These are phyloP conservation scores for Binderoboletus segoi DNA, from an alignment of 1,284 basidiomycete genomes.

Conservation along the genomic window DNA sequence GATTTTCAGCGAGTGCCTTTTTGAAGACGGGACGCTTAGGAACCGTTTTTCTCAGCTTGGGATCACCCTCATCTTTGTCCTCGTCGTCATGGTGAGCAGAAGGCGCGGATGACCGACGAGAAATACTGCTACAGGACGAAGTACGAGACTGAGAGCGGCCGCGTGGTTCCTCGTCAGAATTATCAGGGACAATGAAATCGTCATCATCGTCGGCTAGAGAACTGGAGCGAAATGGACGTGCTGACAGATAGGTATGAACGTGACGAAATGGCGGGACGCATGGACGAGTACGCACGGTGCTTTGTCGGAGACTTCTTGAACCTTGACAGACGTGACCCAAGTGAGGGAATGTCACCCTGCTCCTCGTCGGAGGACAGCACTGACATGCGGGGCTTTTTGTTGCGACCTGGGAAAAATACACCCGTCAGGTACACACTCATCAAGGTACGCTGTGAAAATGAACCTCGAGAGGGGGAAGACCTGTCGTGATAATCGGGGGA, in stretches of 20 bases:
- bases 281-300: conserved; percentile 40
- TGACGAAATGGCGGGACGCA: neutral
- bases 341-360: conserved; percentile 44
- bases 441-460: conserved; percentile 24
- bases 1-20: conserved; percentile 28
- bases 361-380: conserved; percentile 45
- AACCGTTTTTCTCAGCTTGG: conserved; percentile 40
- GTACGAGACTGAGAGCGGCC: conserved; percentile 45
- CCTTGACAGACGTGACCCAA: conserved; percentile 59
- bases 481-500: conserved; percentile 27
- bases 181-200: conserved; percentile 66
- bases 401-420: conserved; percentile 30
- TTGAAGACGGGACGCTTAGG: conserved; percentile 31
- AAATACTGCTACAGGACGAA: conserved; percentile 43
- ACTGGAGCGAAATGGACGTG: conserved; percentile 34
- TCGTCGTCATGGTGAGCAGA: conserved; percentile 29
- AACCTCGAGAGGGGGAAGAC: conserved; percentile 32
- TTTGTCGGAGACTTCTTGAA: conserved; percentile 67
- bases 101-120: conserved; percentile 43
- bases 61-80: conserved; percentile 38
- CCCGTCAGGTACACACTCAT: conserved; percentile 10
- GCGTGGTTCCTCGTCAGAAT: conserved; percentile 53
- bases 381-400: conserved; percentile 59
- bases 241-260: conserved; percentile 26
- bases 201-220: conserved; percentile 53